Conservation (phyloP, 163 green algal genomes). For the Smithsoniella earleae region DNA sequence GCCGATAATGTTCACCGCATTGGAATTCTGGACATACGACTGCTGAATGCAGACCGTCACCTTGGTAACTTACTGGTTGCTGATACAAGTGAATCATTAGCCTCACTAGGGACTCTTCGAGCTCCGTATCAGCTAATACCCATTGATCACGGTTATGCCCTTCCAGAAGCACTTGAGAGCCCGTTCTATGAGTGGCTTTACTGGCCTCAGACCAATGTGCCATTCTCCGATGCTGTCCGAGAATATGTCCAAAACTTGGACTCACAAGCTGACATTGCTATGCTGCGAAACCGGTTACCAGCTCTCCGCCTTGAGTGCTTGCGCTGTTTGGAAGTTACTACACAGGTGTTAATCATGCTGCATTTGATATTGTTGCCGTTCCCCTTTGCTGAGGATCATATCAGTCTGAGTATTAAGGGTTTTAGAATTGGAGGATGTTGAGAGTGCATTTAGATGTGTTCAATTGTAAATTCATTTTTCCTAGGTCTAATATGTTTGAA, state of each 20-base stretch:
- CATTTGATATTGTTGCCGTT: too few species aligned
- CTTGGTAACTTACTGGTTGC: conserved; percentile 83
- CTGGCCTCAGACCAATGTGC: conserved; percentile 86
- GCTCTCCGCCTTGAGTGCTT: conserved; percentile 73
- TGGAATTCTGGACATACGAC: conserved; percentile 89
- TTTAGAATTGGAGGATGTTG: too few species aligned
- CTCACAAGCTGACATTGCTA: conserved; percentile 51
- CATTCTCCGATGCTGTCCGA: conserved; percentile 78
- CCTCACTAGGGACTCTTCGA: neutral
- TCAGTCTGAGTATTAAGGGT: too few species aligned
- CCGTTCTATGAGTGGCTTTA: conserved; percentile 98
- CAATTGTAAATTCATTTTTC: too few species aligned
- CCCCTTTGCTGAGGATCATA: too few species aligned
- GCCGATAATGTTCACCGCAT: conserved; percentile 80
- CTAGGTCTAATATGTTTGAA: too few species aligned
- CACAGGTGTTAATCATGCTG: conserved; percentile 61
- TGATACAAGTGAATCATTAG: neutral
- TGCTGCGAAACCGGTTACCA: conserved; percentile 77
- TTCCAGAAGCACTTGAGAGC: conserved; percentile 87
- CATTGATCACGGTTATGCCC: conserved; percentile 95
- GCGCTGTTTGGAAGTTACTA: conserved; percentile 78
- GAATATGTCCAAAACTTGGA: conserved; percentile 81
- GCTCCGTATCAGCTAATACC: conserved; percentile 61
- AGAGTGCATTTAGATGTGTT: too few species aligned
- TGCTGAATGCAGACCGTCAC: conserved; percentile 95